Evolutionary conservation across 768 basidiomycete species (phyloP).

Genomic region (Suillus subalutaceus): DNA sequence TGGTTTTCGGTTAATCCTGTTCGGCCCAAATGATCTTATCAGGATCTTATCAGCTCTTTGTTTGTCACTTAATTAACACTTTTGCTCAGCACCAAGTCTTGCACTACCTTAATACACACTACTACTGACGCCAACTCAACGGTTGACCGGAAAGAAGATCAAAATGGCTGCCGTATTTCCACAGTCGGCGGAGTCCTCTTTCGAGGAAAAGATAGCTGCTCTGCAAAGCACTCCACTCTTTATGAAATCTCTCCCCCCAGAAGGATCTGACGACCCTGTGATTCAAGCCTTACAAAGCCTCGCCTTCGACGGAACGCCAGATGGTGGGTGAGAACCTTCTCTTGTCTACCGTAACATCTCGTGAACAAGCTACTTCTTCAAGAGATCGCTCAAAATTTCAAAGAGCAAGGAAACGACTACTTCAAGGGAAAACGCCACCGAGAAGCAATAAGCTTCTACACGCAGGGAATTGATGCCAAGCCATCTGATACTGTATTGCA

Average conservation of each 20-base stretch:
- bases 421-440: constrained; percentile 85
- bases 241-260: constrained; percentile 84
- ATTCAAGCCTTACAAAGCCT: constrained; percentile 86
- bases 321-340: constrained; percentile 65
- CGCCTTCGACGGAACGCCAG: constrained; percentile 86
- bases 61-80: too few relatives aligned
- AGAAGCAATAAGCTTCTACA: constrained; percentile 89
- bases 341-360: not conserved
- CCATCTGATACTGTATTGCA: constrained; percentile 61
- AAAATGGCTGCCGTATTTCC: constrained; percentile 30
- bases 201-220: constrained; percentile 41
- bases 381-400: constrained; percentile 94
- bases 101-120: too few relatives aligned
- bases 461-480: constrained; percentile 84
- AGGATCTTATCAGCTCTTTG: not conserved
- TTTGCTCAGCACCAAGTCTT: not conserved
- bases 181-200: constrained; percentile 21
- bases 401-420: constrained; percentile 94
- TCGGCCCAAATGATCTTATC: constrained; percentile 20
- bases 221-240: constrained; percentile 84
- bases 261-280: constrained; percentile 60
- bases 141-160: too few relatives aligned
- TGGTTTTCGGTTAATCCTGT: constrained; percentile 13
- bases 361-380: not conserved
- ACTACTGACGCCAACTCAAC: not conserved